Evolutionary conservation across 1,139 yeast genomes (phyloP), one percentile per base, ranked within the genome.

Genomic region (Petasospora rhodanensis): DNA sequence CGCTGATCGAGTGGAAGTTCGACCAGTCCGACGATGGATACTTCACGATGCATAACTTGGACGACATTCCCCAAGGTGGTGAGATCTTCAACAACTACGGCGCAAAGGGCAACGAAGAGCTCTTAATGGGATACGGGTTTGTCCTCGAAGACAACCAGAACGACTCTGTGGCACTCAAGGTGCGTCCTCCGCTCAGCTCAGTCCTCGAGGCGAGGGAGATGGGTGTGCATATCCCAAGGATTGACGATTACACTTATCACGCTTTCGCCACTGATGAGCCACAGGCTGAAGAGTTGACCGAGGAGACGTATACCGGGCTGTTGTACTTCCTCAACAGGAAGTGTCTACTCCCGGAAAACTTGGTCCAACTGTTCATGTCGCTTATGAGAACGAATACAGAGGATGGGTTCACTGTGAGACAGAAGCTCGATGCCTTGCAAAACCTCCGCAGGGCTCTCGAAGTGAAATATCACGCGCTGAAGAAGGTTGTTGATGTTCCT

Each of bases 11-110:
- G n/a, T 83, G 94, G 94, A 55, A 49, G 3, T 54, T 52, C 26
- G 49, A 34, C 5, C 16, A 18, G 11, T 31, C 27, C 10, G 22
- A 21, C 12, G 35, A 18, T 8, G 47, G 43, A 4, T 40, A 26
- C 22, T 51, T 51, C 26, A 28, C 47, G 2, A 28, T 51, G 23
- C 37, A 35, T 7, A 46, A 37, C 23, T 14, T 31, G 12, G 49
- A 45, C 9, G 15, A 26, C 2, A 20, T 51, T 7, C 43, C 49
- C 6, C 49, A 47, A 5, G 77, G 74, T 1, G 56, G 58, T 9
- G 79, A 84, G 48, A 48, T 86, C 2, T 81, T 59, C 57, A 87
- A 87, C 52, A 87, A 86, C 54, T 87, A 87, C 53, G 96, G 96
- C 4, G 74, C 80, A 39, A 86, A 85, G 54, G 80, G 91, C 2